Percentiles rank a stretch among this genome's conserved stretches.
These are phyloP conservation scores for Phyllosticta citriasiana DNA, from an alignment of 2,329 filamentous ascomycete species.

Conservation along the genomic window DNA sequence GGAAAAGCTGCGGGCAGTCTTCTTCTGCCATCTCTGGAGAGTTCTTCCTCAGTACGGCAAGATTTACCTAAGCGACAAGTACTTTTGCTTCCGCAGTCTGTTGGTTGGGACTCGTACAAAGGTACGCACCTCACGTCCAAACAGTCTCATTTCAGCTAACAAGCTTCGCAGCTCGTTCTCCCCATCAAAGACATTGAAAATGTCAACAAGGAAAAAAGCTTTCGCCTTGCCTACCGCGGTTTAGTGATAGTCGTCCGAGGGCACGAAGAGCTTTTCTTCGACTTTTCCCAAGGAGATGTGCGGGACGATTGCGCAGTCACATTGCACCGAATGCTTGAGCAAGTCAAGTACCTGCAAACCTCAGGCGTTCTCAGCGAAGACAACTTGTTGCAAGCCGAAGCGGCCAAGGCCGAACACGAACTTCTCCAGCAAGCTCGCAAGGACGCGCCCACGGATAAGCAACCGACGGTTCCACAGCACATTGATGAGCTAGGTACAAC, in stretches of 20 bases:
- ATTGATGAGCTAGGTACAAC: constrained; percentile 12
- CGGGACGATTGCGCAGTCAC: constrained; percentile 86
- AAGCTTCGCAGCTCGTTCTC: constrained; percentile 51
- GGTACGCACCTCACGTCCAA: constrained; percentile 16
- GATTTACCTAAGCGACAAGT: constrained; percentile 81
- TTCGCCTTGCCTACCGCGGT: constrained; percentile 81
- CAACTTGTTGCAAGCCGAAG: constrained; percentile 60
- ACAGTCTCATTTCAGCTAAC: constrained; percentile 10
- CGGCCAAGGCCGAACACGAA: constrained; percentile 70
- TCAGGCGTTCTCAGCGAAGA: constrained; percentile 57
- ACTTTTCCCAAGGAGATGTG: constrained; percentile 67
- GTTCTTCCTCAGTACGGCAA: constrained; percentile 91
- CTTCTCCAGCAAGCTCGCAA: constrained; percentile 65
- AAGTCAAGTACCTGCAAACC: constrained; percentile 58
- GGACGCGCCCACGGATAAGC: constrained; percentile 30
- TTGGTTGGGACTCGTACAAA: constrained; percentile 85
- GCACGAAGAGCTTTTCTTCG: constrained; percentile 93
- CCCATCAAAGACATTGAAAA: constrained; percentile 88
- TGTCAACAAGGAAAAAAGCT: constrained; percentile 89
- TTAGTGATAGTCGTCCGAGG: constrained; percentile 88
- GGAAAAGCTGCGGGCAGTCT: constrained; percentile 78
- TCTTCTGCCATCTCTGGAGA: constrained; percentile 84
- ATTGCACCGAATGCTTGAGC: constrained; percentile 66
- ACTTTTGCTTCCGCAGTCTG: constrained; percentile 87
- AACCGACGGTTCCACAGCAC: constrained; percentile 19